Percentiles rank a stretch among this genome's conserved stretches.
phyloP scores from a whole-genome alignment of 1,139 yeast species.

The Diutina siamensis region DNA sequence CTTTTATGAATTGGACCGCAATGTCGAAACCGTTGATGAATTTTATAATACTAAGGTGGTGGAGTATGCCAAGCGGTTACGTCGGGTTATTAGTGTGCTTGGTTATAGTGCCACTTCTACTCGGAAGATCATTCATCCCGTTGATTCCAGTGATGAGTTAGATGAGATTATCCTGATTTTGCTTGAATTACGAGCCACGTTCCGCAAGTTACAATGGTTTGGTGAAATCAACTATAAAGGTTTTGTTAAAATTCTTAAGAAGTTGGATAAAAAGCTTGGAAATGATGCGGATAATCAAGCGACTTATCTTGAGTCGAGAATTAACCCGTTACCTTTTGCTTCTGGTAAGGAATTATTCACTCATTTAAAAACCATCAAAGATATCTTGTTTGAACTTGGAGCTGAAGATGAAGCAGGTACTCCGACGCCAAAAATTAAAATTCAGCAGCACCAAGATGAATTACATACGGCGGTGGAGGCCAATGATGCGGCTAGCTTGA shows the following conservation, averaged over 20 bases:
- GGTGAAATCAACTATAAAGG: slow-evolving; percentile 91
- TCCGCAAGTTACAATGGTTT: slow-evolving; percentile 83
- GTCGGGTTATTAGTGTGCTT: slow-evolving; percentile 28
- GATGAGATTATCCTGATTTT: slow-evolving; percentile 71
- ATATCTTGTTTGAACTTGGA: slow-evolving; percentile 32
- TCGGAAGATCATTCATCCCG: slow-evolving; percentile 19
- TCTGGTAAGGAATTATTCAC: slow-evolving; percentile 48
- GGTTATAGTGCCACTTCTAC: slow-evolving; percentile 15
- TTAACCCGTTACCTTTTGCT: slow-evolving; percentile 69
- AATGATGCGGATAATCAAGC: slow-evolving; percentile 36
- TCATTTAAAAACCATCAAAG: slow-evolving; percentile 44
- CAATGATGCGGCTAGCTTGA: neutral
- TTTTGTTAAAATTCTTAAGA: slow-evolving; percentile 78
- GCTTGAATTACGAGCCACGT: slow-evolving; percentile 65
- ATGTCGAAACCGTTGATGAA: slow-evolving; percentile 69
- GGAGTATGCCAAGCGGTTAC: slow-evolving; percentile 64
- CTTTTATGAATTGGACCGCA: slow-evolving; percentile 70
- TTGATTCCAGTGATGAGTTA: slow-evolving; percentile 47
- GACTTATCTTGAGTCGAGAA: slow-evolving; percentile 55
- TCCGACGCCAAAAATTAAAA: neutral
- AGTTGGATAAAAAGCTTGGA: slow-evolving; percentile 65
- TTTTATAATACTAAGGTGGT: slow-evolving; percentile 63
- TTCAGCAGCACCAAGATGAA: neutral
- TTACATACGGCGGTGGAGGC: neutral
- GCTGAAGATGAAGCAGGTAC: neutral